Percentiles rank a stretch among this genome's conserved stretches.
These are phyloP conservation scores for Diplodia corticola DNA, from an alignment of 2,329 filamentous ascomycete species.

Conservation along the genomic window DNA sequence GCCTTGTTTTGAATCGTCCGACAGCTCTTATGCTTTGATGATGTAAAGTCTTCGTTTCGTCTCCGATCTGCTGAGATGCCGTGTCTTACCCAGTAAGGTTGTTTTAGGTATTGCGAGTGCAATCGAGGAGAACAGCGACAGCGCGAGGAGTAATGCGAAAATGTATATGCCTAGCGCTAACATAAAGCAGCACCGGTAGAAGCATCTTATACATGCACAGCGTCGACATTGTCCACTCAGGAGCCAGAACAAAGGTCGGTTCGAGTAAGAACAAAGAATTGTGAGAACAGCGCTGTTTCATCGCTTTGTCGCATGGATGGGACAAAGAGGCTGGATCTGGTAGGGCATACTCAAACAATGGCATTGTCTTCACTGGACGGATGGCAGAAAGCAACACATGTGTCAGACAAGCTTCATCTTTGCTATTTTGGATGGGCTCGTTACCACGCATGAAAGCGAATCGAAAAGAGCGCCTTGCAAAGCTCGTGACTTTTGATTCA, in stretches of 20 bases:
- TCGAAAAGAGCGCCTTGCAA: neutral
- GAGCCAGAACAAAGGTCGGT: neutral
- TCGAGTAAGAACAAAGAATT: neutral
- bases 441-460: neutral
- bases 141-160: neutral
- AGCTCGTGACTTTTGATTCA: neutral
- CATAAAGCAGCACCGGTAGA: neutral
- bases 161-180: no score
- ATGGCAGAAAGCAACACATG: no score
- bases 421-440: neutral
- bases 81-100: slow-evolving; percentile 4
- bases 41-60: neutral
- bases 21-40: neutral
- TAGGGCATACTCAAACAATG: neutral
- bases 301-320: neutral
- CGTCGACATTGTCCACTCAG: neutral
- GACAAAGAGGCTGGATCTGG: neutral
- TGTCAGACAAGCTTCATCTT: neutral
- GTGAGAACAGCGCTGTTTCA: neutral
- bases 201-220: neutral
- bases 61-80: neutral
- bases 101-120: neutral
- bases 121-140: neutral
- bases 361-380: neutral
- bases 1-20: neutral